Evolutionary conservation across 148 eudicot species (phyloP), one percentile per base, ranked within the genome.

Genomic region (Rhododendron williamsianum): DNA sequence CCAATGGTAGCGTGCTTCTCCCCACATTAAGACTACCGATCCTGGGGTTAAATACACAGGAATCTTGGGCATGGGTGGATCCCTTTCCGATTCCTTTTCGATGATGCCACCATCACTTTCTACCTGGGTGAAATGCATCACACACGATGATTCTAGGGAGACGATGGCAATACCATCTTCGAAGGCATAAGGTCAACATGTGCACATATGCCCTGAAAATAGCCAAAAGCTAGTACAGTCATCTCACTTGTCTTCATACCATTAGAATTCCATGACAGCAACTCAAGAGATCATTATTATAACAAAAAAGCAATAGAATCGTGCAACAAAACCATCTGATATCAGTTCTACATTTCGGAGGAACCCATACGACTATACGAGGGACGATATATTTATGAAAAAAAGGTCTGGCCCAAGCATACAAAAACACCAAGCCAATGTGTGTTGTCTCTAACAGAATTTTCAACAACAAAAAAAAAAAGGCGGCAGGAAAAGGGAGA

Each of bases 121-220:
- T 58, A 81, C 94, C 19, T 86, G 89, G 76, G 89, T 90, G 82
- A 96, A 96, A 85, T 93, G 98, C 98, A 96, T 96, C 80, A 96
- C 93, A 72, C 98, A 95, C 0, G 97, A 84, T 33, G 99, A 96
- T 86, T 96, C 99, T 67, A 96, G 76, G 13, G 99, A 96, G 73
- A 94, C 85, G 38, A 96, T 91, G 12, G 98, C 98, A 43, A 96
- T 96, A 85, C 99, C 99, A 84, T 96, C 99, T 86, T 95, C 99
- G 90, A 94, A 96, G 33, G 93, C 98, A 96, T 89, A 36, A 96
- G 91, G 74, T 96, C 99, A 84, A 96, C 97, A 86, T 96, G 99
- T 76, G 99, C 95, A 90, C 97, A 89, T 54, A 96, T 96, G 27
- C 99, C 99, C 98, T 96, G 92, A 88, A 89, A 71, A 63, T 48